Conservation (phyloP, 2,329 filamentous ascomycete genomes). For the Pezicula radicicola region DNA sequence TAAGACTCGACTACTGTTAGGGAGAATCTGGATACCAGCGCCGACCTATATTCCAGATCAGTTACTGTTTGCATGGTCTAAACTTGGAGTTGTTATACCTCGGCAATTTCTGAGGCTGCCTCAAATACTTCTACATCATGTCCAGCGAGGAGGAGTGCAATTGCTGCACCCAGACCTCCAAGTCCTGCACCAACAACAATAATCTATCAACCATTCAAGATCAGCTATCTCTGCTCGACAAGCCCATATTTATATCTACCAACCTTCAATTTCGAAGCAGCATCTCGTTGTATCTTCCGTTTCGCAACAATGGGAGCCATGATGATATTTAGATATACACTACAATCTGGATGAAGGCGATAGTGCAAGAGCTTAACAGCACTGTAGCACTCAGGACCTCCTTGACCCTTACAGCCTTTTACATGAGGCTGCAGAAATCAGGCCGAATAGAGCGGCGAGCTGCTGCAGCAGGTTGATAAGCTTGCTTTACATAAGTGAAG, state of each 20-base stretch:
- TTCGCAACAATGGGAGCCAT: conserved; percentile 9
- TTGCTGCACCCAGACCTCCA: conserved; percentile 44
- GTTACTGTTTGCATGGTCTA: conserved; percentile 41
- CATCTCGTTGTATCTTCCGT: conserved; percentile 12
- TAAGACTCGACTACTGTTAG: conserved; percentile 20
- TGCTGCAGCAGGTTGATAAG: neutral
- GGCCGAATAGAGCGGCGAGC: neutral
- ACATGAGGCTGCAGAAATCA: neutral
- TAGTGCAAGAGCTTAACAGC: neutral
- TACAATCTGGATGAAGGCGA: neutral
- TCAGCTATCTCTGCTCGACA: neutral
- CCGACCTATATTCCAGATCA: conserved; percentile 42
- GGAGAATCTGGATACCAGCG: conserved; percentile 26
- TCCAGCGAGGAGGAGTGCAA: conserved; percentile 21
- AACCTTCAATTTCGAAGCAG: conserved; percentile 16
- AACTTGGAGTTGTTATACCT: conserved; percentile 29
- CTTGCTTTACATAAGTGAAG: neutral
- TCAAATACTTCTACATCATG: conserved; percentile 40
- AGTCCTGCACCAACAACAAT: conserved; percentile 55
- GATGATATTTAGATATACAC: neutral
- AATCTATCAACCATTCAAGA: conserved; percentile 21
- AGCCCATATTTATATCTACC: neutral
- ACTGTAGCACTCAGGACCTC: too few relatives aligned
- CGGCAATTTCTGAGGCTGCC: conserved; percentile 34
- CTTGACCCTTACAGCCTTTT: neutral